Conservation (phyloP, 2,329 filamentous ascomycete genomes). For the Ceratocystis alfenasii region DNA sequence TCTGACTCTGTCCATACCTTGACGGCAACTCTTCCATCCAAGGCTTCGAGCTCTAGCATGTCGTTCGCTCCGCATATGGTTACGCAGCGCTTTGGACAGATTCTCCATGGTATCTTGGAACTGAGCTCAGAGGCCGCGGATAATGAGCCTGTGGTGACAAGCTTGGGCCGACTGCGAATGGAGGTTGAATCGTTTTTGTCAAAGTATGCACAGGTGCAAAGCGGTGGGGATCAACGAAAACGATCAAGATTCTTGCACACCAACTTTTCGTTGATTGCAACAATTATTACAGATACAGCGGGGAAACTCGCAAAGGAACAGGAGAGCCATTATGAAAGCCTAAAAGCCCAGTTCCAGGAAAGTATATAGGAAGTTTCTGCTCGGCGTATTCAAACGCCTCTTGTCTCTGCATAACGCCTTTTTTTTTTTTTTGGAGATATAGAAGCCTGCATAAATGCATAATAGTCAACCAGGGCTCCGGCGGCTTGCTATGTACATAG, state of each 20-base stretch:
- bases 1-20: conserved; percentile 68
- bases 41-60: conserved; percentile 33
- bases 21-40: conserved; percentile 41
- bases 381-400: neutral
- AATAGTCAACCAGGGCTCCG: neutral
- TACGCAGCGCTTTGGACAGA: conserved; percentile 90
- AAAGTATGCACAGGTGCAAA: conserved; percentile 52
- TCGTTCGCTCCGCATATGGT: conserved; percentile 72
- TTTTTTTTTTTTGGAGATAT: neutral
- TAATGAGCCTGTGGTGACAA: conserved; percentile 81
- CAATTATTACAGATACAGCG: conserved; percentile 69
- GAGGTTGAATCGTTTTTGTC: conserved; percentile 77
- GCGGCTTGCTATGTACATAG: neutral
- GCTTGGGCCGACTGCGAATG: conserved; percentile 59
- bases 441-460: neutral
- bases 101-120: conserved; percentile 70
- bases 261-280: conserved; percentile 89
- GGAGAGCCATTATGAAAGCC: conserved; percentile 57
- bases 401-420: neutral
- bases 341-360: conserved; percentile 49
- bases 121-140: conserved; percentile 86
- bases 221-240: conserved; percentile 67
- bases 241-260: conserved; percentile 83
- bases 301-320: conserved; percentile 67
- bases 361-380: conserved; percentile 22